phyloP scores from a whole-genome alignment of 352 stramenopile species.

The Globisporangium nodosum region DNA sequence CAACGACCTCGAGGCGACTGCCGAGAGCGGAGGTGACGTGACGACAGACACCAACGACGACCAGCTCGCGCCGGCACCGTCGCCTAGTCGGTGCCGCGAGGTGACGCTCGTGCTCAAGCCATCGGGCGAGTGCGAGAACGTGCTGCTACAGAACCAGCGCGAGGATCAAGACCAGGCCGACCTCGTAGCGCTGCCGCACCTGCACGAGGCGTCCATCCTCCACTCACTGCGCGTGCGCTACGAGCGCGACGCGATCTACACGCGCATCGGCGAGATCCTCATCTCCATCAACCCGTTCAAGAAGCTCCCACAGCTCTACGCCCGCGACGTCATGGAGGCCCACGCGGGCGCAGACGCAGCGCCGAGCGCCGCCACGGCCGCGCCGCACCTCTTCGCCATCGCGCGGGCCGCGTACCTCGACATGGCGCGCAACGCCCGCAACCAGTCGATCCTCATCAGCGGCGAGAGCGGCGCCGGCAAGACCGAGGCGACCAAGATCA shows the following conservation, averaged over 20 bases:
- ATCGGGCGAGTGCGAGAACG: conserved; percentile 54
- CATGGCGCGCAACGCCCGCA: conserved; percentile 58
- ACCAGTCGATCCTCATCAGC: conserved; percentile 84
- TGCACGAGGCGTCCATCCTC: conserved; percentile 83
- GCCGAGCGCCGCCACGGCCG: conserved; percentile 1
- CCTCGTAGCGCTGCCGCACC: conserved; percentile 74
- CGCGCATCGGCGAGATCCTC: conserved; percentile 80
- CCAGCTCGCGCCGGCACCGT: conserved; percentile 7
- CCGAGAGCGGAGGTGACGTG: too few relatives aligned
- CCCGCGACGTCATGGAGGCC: conserved; percentile 31
- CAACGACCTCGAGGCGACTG: background rate
- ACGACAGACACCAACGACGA: background rate
- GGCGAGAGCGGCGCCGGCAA: conserved; percentile 84
- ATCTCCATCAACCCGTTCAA: conserved; percentile 88
- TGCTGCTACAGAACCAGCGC: conserved; percentile 61
- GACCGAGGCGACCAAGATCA: conserved; percentile 89
- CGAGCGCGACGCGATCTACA: conserved; percentile 82
- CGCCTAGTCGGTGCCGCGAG: conserved; percentile 16
- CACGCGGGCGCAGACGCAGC: conserved; percentile 33
- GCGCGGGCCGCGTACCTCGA: conserved; percentile 65
- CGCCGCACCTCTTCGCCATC: conserved; percentile 75
- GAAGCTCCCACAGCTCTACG: conserved; percentile 63
- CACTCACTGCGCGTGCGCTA: conserved; percentile 74
- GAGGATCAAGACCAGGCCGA: conserved; percentile 66
- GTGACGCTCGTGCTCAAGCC: conserved; percentile 29